These are phyloP conservation scores for Sergeia podlipaevii DNA, from an alignment of 208 protist species.

Conservation along the genomic window DNA sequence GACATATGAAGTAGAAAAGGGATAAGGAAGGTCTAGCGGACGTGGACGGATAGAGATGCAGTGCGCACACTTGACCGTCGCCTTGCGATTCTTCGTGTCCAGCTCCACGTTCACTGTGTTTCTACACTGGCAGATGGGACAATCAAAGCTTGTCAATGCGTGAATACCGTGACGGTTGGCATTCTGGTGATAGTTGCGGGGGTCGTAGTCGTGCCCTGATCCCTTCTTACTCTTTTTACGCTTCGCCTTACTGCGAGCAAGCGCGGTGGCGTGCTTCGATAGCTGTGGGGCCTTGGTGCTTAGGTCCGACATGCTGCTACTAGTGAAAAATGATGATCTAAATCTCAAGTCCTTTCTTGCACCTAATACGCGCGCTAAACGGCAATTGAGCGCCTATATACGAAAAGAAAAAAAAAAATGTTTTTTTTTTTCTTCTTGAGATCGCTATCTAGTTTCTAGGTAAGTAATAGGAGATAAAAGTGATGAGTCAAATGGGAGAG, in stretches of 20 bases:
- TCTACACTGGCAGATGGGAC: conserved; percentile 68
- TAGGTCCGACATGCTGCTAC: no score
- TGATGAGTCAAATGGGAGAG: no score
- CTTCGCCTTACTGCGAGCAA: conserved; percentile 30
- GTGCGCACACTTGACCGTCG: conserved; percentile 65
- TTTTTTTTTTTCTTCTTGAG: no score
- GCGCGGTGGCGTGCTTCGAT: conserved; percentile 16
- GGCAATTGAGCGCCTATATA: no score
- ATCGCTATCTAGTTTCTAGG: no score
- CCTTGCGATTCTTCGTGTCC: conserved; percentile 34
- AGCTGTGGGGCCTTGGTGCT: conserved; percentile 12
- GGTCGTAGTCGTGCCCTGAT: conserved; percentile 28
- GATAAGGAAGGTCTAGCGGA: conserved; percentile 71
- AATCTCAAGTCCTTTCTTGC: no score
- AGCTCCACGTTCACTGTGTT: conserved; percentile 67
- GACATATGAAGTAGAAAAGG: conserved; percentile 47
- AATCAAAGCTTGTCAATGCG: conserved; percentile 68
- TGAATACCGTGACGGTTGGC: conserved; percentile 49
- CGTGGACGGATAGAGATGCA: conserved; percentile 51
- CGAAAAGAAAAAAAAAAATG: no score
- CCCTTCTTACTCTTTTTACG: conserved; percentile 24
- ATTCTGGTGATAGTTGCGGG: conserved; percentile 52
- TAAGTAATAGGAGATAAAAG: no score
- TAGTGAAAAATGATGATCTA: no score
- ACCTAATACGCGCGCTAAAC: no score